Base-by-base conservation (phyloP, 192 early-diverging fungal genomes). In the Gryganskiella cystojenkinii region DNA sequence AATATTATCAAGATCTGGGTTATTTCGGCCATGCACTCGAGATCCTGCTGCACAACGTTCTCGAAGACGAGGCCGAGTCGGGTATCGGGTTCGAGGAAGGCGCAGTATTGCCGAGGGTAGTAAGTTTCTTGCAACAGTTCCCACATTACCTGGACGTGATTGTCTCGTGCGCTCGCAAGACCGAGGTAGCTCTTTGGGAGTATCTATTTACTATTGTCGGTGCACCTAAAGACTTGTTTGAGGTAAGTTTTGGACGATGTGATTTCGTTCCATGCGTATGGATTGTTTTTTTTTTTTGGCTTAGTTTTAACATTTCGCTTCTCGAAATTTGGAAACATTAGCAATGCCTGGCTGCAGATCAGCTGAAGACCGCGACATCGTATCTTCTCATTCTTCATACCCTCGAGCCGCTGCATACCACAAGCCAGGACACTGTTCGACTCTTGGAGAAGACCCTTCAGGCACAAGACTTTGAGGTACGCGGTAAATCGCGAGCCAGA, bases 1-100 rank as follows among this genome's bases (percentile, higher is more conserved):
- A 71, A 33, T 57, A 84, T 43, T 99, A 91, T 64, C 86, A 90
- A 67, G 82, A 90, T 24, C 82, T 95, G 40, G 83, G 87, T 44
- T 99, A 98, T 69, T 98, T 98, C 79, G 82, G 90, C 13, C 98
- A 99, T 80, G 90, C 93, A 27, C 83, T 99, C 33, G 98, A 99
- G 79, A 89, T 98, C 22, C 80, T 99, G 33, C 73, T 98, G 25
- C 97, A 98, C 75, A 88, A 89, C 15, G 91, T 92, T 3, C 64
- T 98, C 45, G 97, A 97, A 64, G 88, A 92, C 51, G 96, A 97
- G 71, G 88, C 89, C 9, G 92, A 91, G 10, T 71, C 79, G 9
- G 64, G 78, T 4, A 65, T 81, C 6, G 83, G 74, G 2, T 80
- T 71, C 24, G 80, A 71, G 46, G 69, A 85, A 56, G 76, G 79